A percentile compares a stretch with the other conserved stretches of the same genome.
These are phyloP conservation scores for Daldinia decipiens DNA, from an alignment of 495 filamentous ascomycete genomes.

Conservation along the genomic window DNA sequence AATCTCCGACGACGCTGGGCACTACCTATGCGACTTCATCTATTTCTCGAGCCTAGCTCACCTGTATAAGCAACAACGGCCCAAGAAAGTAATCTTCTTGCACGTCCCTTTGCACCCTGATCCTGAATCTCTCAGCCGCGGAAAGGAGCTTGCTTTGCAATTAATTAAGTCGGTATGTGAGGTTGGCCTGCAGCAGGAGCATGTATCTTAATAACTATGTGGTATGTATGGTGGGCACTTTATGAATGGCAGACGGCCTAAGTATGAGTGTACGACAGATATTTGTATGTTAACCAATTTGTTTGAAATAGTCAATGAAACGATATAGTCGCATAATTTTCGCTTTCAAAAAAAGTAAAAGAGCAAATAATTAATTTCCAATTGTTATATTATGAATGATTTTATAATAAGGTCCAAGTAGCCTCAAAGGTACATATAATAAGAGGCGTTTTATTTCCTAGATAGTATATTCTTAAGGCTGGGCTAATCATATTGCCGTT, in stretches of 20 bases:
- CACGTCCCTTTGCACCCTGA: slow-evolving; percentile 76
- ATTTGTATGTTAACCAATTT: background rate
- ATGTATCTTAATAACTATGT: background rate
- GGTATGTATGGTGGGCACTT: background rate
- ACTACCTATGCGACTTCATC: slow-evolving; percentile 87
- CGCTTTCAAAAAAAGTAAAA: too few relatives aligned
- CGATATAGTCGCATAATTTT: too few relatives aligned
- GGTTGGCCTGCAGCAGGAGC: slow-evolving; percentile 48
- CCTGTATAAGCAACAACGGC: slow-evolving; percentile 59
- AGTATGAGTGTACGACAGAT: background rate
- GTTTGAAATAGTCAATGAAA: too few relatives aligned
- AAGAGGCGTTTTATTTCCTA: too few relatives aligned
- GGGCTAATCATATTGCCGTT: too few relatives aligned
- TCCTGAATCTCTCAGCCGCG: slow-evolving; percentile 65
- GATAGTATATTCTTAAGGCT: too few relatives aligned
- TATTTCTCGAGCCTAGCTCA: slow-evolving; percentile 79
- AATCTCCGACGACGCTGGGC: slow-evolving; percentile 78
- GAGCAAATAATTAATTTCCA: too few relatives aligned
- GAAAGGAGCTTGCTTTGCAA: slow-evolving; percentile 71
- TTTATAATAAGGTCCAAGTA: too few relatives aligned
- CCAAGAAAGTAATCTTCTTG: slow-evolving; percentile 74
- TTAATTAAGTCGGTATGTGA: slow-evolving; percentile 74
- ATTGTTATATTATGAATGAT: too few relatives aligned
- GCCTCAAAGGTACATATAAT: too few relatives aligned
- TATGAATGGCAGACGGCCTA: background rate